Evolutionary conservation across 345 rosid species (phyloP).

Genomic region (Linum usitatissimum): DNA sequence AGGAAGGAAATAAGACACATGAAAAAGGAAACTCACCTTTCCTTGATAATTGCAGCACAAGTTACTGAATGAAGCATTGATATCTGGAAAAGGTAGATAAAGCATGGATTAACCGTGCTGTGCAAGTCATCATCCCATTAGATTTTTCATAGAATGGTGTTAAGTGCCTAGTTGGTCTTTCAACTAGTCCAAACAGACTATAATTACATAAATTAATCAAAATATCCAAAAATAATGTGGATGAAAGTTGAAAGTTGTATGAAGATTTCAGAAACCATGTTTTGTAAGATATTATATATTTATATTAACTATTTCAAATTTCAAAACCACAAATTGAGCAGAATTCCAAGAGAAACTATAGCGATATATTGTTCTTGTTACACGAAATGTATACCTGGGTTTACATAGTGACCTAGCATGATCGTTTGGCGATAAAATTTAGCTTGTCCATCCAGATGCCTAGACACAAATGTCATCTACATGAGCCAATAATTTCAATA

Average conservation of each 20-base stretch:
- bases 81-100: constrained; percentile 41
- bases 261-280: not conserved
- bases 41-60: constrained; percentile 63
- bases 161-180: not conserved
- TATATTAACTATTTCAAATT: not conserved
- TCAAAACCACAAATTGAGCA: not conserved
- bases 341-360: not conserved
- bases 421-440: constrained; percentile 70
- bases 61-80: constrained; percentile 64
- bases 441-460: constrained; percentile 82
- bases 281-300: not conserved
- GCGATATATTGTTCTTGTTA: not conserved
- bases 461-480: constrained; percentile 19
- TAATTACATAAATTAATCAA: not conserved
- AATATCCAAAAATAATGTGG: not conserved
- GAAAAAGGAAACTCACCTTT: constrained; percentile 40
- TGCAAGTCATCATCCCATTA: not conserved
- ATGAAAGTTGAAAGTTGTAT: not conserved
- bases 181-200: not conserved
- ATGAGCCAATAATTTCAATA: not conserved
- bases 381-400: constrained; percentile 48
- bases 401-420: constrained; percentile 57
- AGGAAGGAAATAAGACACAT: not conserved
- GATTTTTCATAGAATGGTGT: not conserved
- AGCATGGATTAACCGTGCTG: constrained; percentile 6